Conservation (phyloP, 1,284 basidiomycete genomes). For the Tetrapyrgos nigripes region DNA sequence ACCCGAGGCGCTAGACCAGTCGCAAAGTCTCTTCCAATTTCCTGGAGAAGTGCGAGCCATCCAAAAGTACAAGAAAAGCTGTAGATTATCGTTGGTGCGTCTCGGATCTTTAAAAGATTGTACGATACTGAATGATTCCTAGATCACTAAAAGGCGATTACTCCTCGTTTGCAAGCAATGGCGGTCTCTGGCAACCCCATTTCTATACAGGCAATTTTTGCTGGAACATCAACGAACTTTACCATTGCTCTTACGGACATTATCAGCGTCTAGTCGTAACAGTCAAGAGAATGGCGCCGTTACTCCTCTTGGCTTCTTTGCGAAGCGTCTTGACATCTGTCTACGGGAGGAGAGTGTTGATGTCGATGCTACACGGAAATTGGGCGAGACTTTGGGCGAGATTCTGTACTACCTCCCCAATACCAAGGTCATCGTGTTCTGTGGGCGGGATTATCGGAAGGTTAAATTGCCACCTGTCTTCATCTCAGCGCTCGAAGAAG, state of each 20-base stretch:
- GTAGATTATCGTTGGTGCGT: background rate
- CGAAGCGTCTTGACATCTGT: conserved; percentile 40
- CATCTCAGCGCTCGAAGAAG: background rate
- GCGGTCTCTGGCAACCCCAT: conserved; percentile 36
- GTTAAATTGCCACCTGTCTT: background rate
- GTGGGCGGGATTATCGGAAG: background rate
- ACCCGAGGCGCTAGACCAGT: conserved; percentile 31
- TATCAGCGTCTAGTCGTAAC: conserved; percentile 21
- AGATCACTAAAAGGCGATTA: conserved; percentile 41
- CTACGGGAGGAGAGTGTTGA: conserved; percentile 29
- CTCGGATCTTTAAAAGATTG: background rate
- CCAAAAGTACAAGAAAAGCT: background rate
- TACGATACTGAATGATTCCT: background rate
- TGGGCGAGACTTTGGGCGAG: too few relatives aligned
- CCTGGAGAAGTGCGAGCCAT: conserved; percentile 17
- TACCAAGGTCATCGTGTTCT: conserved; percentile 35
- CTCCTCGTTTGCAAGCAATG: conserved; percentile 46
- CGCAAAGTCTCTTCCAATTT: conserved; percentile 20
- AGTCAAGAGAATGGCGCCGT: conserved; percentile 12
- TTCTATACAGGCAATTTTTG: conserved; percentile 40
- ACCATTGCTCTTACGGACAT: conserved; percentile 26
- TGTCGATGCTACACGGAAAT: conserved; percentile 13
- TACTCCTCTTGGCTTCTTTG: conserved; percentile 32
- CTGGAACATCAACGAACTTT: conserved; percentile 30
- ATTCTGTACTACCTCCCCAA: conserved; percentile 33